Conservation (phyloP, 805 yeast genomes). For the Candida krabiensis region DNA sequence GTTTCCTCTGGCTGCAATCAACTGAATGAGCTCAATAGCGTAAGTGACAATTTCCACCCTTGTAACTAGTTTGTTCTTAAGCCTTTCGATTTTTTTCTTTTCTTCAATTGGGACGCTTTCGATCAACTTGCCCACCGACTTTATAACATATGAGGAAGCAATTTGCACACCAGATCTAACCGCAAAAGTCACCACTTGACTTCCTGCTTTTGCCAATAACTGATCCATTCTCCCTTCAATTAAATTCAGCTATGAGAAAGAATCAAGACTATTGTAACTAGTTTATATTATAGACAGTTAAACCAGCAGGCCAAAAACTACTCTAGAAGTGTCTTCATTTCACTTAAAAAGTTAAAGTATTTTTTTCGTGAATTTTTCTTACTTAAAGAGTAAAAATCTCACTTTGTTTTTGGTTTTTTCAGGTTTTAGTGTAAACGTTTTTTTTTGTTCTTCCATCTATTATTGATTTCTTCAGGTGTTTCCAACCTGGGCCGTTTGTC, state of each 20-base stretch:
- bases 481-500: conserved; percentile 57
- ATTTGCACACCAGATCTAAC: conserved; percentile 72
- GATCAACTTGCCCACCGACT: conserved; percentile 56
- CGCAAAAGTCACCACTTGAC: conserved; percentile 79
- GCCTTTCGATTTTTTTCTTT: conserved; percentile 40
- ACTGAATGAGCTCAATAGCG: conserved; percentile 66
- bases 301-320: no score
- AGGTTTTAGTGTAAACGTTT: no score
- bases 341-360: no score
- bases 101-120: conserved; percentile 57
- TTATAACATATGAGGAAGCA: conserved; percentile 72
- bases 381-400: no score
- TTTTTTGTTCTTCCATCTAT: conserved; percentile 50
- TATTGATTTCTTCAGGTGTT: conserved; percentile 68
- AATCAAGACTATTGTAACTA: no score
- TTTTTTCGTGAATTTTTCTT: no score
- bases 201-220: conserved; percentile 54
- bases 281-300: no score
- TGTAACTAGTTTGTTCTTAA: conserved; percentile 48
- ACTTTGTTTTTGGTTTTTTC: no score
- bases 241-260: no score
- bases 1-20: conserved; percentile 63
- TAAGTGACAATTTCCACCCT: conserved; percentile 61
- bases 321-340: no score
- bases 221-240: conserved; percentile 38